These are phyloP conservation scores for Spergularia marina DNA, from an alignment of 148 eudicot species.

Conservation along the genomic window DNA sequence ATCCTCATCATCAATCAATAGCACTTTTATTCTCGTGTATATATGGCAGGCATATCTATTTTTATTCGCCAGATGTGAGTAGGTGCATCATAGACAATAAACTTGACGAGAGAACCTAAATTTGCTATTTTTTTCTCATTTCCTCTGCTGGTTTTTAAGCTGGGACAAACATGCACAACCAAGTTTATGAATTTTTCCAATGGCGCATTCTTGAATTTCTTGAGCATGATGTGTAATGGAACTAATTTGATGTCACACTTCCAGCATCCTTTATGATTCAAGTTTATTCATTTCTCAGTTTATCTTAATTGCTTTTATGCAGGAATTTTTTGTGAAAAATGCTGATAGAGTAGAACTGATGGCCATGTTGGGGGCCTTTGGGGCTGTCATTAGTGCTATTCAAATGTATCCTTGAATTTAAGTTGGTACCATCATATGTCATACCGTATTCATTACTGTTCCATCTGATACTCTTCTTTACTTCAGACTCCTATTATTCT, in stretches of 20 bases:
- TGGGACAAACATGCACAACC: too few relatives aligned
- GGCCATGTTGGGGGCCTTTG: slow-evolving; percentile 85
- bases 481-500: background rate
- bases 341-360: slow-evolving; percentile 81
- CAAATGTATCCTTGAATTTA: slow-evolving; percentile 76
- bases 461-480: background rate
- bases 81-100: too few relatives aligned
- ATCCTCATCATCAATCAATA: background rate
- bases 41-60: background rate
- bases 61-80: too few relatives aligned
- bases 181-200: background rate
- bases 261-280: background rate
- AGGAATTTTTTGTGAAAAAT: slow-evolving; percentile 85
- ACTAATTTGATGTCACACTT: background rate
- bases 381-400: slow-evolving; percentile 71
- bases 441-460: background rate
- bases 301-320: slow-evolving; percentile 24
- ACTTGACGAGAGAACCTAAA: too few relatives aligned
- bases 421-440: background rate
- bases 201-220: background rate
- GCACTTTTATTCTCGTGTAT: background rate
- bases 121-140: too few relatives aligned
- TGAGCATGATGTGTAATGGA: too few relatives aligned
- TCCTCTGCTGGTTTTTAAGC: too few relatives aligned
- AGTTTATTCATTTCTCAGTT: background rate